Evolutionary conservation across 192 early-diverging fungal species (phyloP).

Genomic region (Coemansia sp.): DNA sequence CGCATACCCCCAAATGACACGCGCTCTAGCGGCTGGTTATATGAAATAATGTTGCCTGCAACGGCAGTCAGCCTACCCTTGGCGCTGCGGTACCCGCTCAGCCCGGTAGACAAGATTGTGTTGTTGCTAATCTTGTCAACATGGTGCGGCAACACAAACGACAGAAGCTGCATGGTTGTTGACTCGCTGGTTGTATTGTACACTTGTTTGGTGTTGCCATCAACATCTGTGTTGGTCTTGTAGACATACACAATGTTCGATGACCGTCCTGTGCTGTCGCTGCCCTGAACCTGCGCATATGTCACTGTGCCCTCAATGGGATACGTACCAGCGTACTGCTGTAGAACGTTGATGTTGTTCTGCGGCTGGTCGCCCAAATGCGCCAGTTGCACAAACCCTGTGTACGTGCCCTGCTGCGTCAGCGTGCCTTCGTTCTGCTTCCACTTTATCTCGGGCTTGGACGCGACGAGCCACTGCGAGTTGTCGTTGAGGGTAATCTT

Average conservation of each 20-base stretch:
- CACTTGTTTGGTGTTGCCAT: conserved; percentile 13
- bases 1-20: conserved; percentile 35
- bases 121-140: conserved; percentile 19
- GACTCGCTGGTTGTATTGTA: conserved; percentile 14
- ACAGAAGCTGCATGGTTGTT: conserved; percentile 32
- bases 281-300: conserved; percentile 40
- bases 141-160: conserved; percentile 55
- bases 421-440: conserved; percentile 20
- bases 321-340: conserved; percentile 48
- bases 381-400: conserved; percentile 53
- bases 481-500: conserved; percentile 50
- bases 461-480: conserved; percentile 47
- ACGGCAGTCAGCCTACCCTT: conserved; percentile 56
- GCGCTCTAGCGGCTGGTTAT: conserved; percentile 37
- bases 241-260: conserved; percentile 40
- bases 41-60: conserved; percentile 47
- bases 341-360: conserved; percentile 42
- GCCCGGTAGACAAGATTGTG: conserved; percentile 8
- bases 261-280: conserved; percentile 19
- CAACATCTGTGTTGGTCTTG: conserved; percentile 40
- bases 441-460: conserved; percentile 45
- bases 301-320: conserved; percentile 47
- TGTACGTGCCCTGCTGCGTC: conserved; percentile 4
- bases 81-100: conserved; percentile 45
- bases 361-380: conserved; percentile 41